A percentile compares a stretch with the other conserved stretches of the same genome.
phyloP scores from a whole-genome alignment of 164 flowering plant genomes.

The Magnolia kwangsiensis region DNA sequence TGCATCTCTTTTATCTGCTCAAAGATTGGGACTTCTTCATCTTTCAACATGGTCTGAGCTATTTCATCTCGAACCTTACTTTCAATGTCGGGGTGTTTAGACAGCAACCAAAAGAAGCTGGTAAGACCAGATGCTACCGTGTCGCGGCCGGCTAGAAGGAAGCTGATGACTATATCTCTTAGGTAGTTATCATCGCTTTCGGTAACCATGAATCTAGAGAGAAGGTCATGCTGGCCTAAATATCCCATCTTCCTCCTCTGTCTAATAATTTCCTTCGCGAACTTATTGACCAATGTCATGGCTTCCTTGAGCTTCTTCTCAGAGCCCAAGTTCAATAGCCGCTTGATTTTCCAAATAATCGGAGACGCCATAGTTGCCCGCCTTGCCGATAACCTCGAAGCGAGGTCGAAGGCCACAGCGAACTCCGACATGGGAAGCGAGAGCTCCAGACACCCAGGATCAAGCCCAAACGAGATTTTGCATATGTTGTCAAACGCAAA shows the following conservation, averaged over 20 bases:
- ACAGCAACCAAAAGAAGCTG: slow-evolving; percentile 49
- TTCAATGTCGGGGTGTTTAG: slow-evolving; percentile 39
- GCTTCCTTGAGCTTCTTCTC: slow-evolving; percentile 47
- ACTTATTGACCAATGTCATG: slow-evolving; percentile 25
- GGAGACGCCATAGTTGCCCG: slow-evolving; percentile 39
- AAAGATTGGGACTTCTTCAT: slow-evolving; percentile 17
- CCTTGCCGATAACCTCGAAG: slow-evolving; percentile 45
- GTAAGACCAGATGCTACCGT: slow-evolving; percentile 63
- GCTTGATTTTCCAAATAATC: slow-evolving; percentile 46
- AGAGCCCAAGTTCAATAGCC: slow-evolving; percentile 38
- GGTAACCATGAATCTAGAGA: slow-evolving; percentile 54
- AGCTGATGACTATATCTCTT: slow-evolving; percentile 63
- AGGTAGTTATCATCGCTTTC: slow-evolving; percentile 39
- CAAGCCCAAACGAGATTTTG: slow-evolving; percentile 49
- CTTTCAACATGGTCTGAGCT: slow-evolving; percentile 20
- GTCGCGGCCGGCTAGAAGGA: slow-evolving; percentile 74
- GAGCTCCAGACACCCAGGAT: slow-evolving; percentile 39
- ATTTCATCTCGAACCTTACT: slow-evolving; percentile 3
- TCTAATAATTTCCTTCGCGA: slow-evolving; percentile 44
- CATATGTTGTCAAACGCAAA: slow-evolving; percentile 55
- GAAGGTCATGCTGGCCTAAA: slow-evolving; percentile 37
- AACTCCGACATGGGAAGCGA: slow-evolving; percentile 36
- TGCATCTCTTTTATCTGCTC: slow-evolving; percentile 43
- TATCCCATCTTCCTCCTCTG: slow-evolving; percentile 26
- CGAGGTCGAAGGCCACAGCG: slow-evolving; percentile 52